Evolutionary conservation across 148 eudicot genomes (phyloP).

Genomic region (Gaultheria prostrata): DNA sequence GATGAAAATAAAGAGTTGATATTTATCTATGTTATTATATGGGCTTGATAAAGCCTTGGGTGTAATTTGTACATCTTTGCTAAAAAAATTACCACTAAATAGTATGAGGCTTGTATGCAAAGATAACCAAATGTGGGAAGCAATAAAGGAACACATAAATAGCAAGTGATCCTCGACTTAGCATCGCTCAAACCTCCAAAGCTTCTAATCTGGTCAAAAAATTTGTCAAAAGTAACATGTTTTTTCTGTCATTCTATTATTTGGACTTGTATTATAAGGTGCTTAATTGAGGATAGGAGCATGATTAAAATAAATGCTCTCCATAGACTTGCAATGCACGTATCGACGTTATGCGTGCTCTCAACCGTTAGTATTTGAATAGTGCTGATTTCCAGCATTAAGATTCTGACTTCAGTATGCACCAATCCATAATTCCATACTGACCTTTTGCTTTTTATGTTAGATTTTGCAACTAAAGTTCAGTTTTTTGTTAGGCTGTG

Average conservation of each 20-base stretch:
- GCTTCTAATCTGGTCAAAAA: not conserved
- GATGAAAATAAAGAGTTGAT: not conserved
- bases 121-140: not conserved
- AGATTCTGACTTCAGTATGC: not conserved
- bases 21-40: not conserved
- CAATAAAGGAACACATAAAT: not conserved
- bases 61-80: not conserved
- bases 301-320: not conserved
- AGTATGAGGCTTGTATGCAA: not conserved
- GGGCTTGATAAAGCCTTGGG: not conserved
- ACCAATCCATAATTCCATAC: not conserved
- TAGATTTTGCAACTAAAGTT: constrained; percentile 4
- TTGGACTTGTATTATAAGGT: not conserved
- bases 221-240: not conserved
- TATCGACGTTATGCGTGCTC: constrained; percentile 3
- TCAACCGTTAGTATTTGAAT: not conserved
- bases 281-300: not conserved
- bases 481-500: constrained; percentile 49
- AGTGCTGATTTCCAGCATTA: not conserved
- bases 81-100: not conserved
- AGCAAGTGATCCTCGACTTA: not conserved
- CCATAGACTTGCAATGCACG: not conserved
- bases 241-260: not conserved
- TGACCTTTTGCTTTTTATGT: not conserved
- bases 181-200: not conserved